Evolutionary conservation across 257 asterid species (phyloP).

Genomic region (Salvia rosmarinus): DNA sequence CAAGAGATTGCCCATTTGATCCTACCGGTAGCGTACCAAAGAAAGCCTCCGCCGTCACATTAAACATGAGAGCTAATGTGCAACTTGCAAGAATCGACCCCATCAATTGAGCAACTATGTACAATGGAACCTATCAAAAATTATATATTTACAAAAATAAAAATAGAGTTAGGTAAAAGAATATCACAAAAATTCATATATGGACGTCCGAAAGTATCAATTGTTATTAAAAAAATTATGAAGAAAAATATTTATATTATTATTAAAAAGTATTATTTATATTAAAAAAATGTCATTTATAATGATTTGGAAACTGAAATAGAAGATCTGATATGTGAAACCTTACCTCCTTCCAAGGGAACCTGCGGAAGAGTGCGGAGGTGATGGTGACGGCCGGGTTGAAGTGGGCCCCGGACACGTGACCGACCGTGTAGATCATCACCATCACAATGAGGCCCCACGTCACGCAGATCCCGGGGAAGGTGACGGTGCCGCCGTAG

Average conservation of each 20-base stretch:
- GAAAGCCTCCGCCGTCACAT: constrained; percentile 49
- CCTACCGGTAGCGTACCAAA: constrained; percentile 76
- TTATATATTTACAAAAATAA: too few species aligned
- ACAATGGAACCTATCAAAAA: constrained; percentile 56
- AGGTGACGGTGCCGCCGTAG: constrained; percentile 55
- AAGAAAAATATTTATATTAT: too few species aligned
- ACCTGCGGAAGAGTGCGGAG: constrained; percentile 53
- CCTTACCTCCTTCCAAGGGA: constrained; percentile 70
- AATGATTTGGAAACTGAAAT: too few species aligned
- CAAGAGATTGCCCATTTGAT: constrained; percentile 62
- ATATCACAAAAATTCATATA: too few species aligned
- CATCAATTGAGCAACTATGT: constrained; percentile 52
- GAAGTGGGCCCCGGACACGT: constrained; percentile 43
- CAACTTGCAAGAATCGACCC: constrained; percentile 73
- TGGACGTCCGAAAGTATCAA: too few species aligned
- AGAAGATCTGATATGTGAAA: neutral
- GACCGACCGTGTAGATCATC: constrained; percentile 65
- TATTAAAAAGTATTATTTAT: too few species aligned
- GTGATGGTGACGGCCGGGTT: constrained; percentile 81
- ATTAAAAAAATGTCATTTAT: too few species aligned
- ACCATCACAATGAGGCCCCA: constrained; percentile 86
- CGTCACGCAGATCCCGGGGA: constrained; percentile 69
- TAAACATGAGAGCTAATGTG: constrained; percentile 52
- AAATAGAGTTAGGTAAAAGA: too few species aligned
- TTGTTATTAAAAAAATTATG: too few species aligned